phyloP scores from a whole-genome alignment of 2,329 filamentous ascomycete genomes.

The Albifimbria verrucaria region DNA sequence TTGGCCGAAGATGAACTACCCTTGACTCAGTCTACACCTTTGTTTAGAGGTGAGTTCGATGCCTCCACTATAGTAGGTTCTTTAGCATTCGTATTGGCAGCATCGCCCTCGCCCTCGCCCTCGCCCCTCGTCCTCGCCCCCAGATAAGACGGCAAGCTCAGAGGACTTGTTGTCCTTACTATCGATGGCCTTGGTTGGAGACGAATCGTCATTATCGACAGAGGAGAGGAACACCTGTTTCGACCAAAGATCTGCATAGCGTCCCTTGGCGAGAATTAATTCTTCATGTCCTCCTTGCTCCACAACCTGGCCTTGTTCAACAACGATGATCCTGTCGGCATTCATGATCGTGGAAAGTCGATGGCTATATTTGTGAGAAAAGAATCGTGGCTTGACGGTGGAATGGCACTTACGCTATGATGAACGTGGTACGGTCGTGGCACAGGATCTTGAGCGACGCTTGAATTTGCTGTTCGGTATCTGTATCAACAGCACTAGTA shows the following conservation, averaged over 20 bases:
- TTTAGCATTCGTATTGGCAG: slow-evolving; percentile 9
- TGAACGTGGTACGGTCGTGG: slow-evolving; percentile 61
- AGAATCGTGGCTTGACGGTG: no score
- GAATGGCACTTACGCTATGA: slow-evolving; percentile 52
- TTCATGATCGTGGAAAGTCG: slow-evolving; percentile 69
- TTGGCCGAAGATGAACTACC: slow-evolving; percentile 25
- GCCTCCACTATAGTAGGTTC: slow-evolving; percentile 16
- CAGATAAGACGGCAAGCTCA: not conserved
- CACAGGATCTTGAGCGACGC: slow-evolving; percentile 57
- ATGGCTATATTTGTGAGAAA: slow-evolving; percentile 51
- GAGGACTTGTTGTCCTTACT: not conserved
- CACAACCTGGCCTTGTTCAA: slow-evolving; percentile 59
- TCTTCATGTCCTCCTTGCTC: slow-evolving; percentile 61
- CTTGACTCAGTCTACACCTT: slow-evolving; percentile 47
- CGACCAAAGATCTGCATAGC: slow-evolving; percentile 64
- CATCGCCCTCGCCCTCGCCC: no score
- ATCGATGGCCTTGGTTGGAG: not conserved
- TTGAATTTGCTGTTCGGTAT: slow-evolving; percentile 66
- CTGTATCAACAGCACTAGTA: slow-evolving; percentile 72
- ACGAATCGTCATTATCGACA: slow-evolving; percentile 32
- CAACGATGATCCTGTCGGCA: slow-evolving; percentile 64
- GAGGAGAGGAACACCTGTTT: slow-evolving; percentile 56
- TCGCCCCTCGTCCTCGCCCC: no score
- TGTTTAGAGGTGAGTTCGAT: slow-evolving; percentile 33
- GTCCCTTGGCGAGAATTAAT: slow-evolving; percentile 54